Percentiles rank a stretch among this genome's conserved stretches.
Conservation (phyloP, 2,329 filamentous ascomycete genomes). For the Aspergillus sp. region DNA sequence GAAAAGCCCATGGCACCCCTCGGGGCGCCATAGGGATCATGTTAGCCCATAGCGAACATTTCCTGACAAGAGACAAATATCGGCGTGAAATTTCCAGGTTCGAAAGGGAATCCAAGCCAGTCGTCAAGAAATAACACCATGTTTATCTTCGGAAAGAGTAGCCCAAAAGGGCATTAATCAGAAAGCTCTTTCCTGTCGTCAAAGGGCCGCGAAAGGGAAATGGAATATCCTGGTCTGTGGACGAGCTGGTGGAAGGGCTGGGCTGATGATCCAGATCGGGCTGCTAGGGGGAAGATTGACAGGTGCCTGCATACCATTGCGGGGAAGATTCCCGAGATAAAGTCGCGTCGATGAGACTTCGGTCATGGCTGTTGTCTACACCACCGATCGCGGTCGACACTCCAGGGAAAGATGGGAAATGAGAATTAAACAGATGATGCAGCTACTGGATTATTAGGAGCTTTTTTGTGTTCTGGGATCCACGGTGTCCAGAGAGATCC, state of each 20-base stretch:
- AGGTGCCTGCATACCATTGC: slow-evolving; percentile 70
- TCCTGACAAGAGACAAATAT: slow-evolving; percentile 15
- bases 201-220: slow-evolving; percentile 1
- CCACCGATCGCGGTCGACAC: too few relatives aligned
- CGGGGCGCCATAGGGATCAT: slow-evolving; percentile 25
- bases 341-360: slow-evolving; percentile 94
- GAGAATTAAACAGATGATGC: too few relatives aligned
- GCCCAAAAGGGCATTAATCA: too few relatives aligned
- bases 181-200: background rate
- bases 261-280: slow-evolving; percentile 19
- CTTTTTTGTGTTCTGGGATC: too few relatives aligned
- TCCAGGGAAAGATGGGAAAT: too few relatives aligned
- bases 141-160: too few relatives aligned
- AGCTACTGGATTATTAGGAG: too few relatives aligned
- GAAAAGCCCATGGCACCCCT: slow-evolving; percentile 30
- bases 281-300: slow-evolving; percentile 24
- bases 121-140: too few relatives aligned
- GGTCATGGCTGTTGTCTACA: slow-evolving; percentile 53
- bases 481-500: too few relatives aligned
- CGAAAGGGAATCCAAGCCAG: background rate
- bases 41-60: slow-evolving; percentile 31
- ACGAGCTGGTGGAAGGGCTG: slow-evolving; percentile 8
- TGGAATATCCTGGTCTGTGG: slow-evolving; percentile 13
- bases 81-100: slow-evolving; percentile 8
- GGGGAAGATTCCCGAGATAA: slow-evolving; percentile 96